Base-by-base conservation (phyloP, 306 rosid species). In the Medicago lupulina region DNA sequence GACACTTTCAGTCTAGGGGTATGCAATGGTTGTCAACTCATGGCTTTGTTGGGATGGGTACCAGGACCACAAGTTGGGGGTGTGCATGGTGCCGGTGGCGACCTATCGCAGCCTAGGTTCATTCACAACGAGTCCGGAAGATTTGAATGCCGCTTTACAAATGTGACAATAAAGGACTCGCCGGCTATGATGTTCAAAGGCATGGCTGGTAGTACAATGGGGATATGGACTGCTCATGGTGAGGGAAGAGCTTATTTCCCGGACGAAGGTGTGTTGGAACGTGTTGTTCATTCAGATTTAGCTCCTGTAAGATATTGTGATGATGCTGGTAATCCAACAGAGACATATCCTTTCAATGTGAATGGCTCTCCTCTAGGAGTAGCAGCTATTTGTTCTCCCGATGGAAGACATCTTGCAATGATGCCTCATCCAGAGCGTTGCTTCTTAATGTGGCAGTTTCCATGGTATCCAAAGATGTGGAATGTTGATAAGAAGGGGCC, bases 361-460 rank as follows among this genome's bases (percentile, higher is more conserved):
- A 93, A 91, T 71, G 98, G 98, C 50, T 93, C 98, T 75, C 96
- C 98, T 7, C 76, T 91, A 14, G 98, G 97, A 41, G 77, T 91
- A 51, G 97, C 97, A 0, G 97, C 97, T 47, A 88, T 93, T 82
- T 93, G 98, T 82, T 93, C 98, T 16, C 96, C 96, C 8, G 89
- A 93, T 71, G 98, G 98, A 46, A 81, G 98, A 81, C 98, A 93
- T 85, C 93, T 93, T 54, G 98, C 97, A 47, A 89, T 93, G 93
- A 93, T 93, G 98, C 98, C 98, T 86, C 98, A 93, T 81, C 98
- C 97, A 1, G 98, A 93, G 77, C 95, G 98, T 43, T 90, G 98
- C 89, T 93, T 93, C 85, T 74, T 93, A 65, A 93, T 93, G 98
- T 93, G 98, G 96, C 97, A 93, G 79, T 90, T 79, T 67, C 98